Evolutionary conservation across 345 rosid genomes (phyloP).

Genomic region (Linum lewisii): DNA sequence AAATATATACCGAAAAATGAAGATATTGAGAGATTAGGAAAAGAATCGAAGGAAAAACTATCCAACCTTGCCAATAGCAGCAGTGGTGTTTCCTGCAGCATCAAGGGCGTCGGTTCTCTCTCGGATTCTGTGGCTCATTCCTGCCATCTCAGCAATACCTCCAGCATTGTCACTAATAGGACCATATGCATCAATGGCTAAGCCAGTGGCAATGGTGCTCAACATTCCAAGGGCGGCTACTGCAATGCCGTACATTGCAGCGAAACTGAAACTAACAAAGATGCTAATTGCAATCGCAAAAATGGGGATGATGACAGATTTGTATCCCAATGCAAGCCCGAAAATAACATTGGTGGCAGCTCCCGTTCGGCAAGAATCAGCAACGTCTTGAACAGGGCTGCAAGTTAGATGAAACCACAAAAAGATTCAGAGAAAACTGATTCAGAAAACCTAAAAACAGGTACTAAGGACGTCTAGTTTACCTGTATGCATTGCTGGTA

Average conservation of each 20-base stretch:
- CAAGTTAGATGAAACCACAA: background rate
- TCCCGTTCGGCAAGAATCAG: constrained; percentile 4
- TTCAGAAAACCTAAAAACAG: background rate
- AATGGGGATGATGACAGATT: constrained; percentile 4
- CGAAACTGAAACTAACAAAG: constrained; percentile 8
- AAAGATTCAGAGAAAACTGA: background rate
- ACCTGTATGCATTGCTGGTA: constrained; percentile 8
- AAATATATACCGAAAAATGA: background rate
- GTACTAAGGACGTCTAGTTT: background rate
- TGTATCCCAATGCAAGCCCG: constrained; percentile 7
- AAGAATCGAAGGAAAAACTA: background rate
- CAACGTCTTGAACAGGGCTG: constrained; percentile 10
- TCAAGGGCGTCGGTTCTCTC: constrained; percentile 9
- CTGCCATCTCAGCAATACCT: constrained; percentile 10
- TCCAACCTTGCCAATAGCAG: constrained; percentile 7
- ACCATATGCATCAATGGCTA: constrained; percentile 8
- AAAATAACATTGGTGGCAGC: constrained; percentile 8
- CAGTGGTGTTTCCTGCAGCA: constrained; percentile 8
- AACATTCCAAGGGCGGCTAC: constrained; percentile 5
- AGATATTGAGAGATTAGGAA: background rate
- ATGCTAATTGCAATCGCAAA: constrained; percentile 6
- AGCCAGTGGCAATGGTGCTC: constrained; percentile 6
- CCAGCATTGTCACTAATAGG: constrained; percentile 9
- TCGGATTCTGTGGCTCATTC: constrained; percentile 8
- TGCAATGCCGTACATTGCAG: constrained; percentile 7